A percentile compares a stretch with the other conserved stretches of the same genome.
Conservation (phyloP, 2,329 filamentous ascomycete genomes). For the Ambrosiella cleistominuta region DNA sequence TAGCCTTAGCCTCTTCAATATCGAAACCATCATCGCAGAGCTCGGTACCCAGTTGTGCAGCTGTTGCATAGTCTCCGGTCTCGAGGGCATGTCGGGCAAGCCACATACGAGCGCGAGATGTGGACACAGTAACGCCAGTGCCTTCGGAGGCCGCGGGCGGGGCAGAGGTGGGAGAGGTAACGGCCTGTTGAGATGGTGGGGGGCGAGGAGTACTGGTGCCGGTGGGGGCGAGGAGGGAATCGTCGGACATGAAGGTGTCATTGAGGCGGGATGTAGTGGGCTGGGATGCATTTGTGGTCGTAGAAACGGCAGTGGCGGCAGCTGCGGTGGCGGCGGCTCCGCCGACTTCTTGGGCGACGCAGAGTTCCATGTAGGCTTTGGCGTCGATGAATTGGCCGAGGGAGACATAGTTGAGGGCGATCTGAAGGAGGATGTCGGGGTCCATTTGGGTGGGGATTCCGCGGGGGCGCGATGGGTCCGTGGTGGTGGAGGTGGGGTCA, state of each 20-base stretch:
- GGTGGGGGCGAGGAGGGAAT: conserved; percentile 7
- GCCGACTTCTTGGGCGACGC: conserved; percentile 79
- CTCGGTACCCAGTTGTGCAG: conserved; percentile 70
- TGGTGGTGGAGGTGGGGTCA: conserved; percentile 34
- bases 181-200: background rate
- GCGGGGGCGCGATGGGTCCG: conserved; percentile 29
- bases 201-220: background rate
- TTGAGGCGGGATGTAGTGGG: background rate
- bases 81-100: conserved; percentile 68
- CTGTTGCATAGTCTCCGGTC: conserved; percentile 55
- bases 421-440: conserved; percentile 77
- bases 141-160: conserved; percentile 25
- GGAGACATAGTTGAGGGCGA: conserved; percentile 75
- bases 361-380: conserved; percentile 89
- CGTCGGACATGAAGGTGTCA: conserved; percentile 17
- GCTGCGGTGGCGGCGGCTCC: conserved; percentile 25
- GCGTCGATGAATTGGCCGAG: conserved; percentile 63
- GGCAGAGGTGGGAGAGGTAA: background rate
- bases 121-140: conserved; percentile 77
- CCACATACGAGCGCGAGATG: conserved; percentile 87
- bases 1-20: conserved; percentile 88
- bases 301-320: background rate
- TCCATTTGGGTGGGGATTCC: conserved; percentile 50
- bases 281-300: background rate
- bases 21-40: conserved; percentile 91